phyloP scores from a whole-genome alignment of 495 filamentous ascomycete species.

The Endocarpon pusillum region DNA sequence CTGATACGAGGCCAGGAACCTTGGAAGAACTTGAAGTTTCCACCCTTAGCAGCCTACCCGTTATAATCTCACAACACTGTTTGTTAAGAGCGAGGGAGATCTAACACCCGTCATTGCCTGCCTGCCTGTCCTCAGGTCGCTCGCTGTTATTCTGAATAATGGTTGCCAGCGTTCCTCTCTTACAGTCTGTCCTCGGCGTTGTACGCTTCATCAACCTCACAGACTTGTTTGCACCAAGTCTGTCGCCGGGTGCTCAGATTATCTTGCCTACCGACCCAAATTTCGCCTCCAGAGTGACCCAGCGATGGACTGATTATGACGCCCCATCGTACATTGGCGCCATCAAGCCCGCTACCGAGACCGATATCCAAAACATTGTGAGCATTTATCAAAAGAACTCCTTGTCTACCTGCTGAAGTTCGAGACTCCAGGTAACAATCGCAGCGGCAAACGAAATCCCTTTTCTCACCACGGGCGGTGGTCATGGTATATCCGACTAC shows the following conservation, averaged over 20 bases:
- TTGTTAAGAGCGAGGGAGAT: too few species aligned
- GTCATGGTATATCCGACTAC: constrained; percentile 13
- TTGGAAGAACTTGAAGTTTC: too few species aligned
- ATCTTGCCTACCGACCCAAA: background rate
- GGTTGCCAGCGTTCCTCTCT: too few species aligned
- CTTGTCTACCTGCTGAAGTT: background rate
- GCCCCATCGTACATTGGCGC: constrained; percentile 14
- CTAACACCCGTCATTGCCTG: too few species aligned
- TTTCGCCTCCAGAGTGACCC: constrained; percentile 1
- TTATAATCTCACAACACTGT: too few species aligned
- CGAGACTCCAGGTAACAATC: constrained; percentile 8
- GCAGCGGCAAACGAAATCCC: constrained; percentile 13
- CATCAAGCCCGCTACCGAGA: constrained; percentile 13
- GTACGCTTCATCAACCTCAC: too few species aligned
- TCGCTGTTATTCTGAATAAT: too few species aligned
- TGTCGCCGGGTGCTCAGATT: constrained; percentile 1
- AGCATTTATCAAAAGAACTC: background rate
- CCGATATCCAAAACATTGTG: constrained; percentile 16
- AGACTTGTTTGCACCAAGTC: constrained; percentile 3
- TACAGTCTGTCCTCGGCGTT: too few species aligned
- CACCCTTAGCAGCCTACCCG: too few species aligned
- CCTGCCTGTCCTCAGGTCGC: too few species aligned
- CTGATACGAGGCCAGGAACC: too few species aligned
- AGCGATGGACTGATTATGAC: constrained; percentile 9
- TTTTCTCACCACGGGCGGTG: constrained; percentile 19